Conservation (phyloP, 495 filamentous ascomycete species). For the Bacidia rubella region DNA sequence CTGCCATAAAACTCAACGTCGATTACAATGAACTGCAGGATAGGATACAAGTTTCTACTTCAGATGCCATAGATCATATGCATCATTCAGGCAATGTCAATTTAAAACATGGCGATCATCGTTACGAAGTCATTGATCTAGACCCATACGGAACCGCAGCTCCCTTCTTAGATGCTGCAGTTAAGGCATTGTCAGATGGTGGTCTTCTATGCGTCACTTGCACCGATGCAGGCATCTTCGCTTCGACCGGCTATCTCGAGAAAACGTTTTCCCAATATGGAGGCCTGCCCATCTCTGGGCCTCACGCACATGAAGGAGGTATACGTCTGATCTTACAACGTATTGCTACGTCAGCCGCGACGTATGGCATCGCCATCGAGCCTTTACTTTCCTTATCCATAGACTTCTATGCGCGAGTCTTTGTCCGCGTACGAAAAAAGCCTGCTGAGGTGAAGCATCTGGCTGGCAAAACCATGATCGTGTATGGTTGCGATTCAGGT, state of each 20-base stretch:
- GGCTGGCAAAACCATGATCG: slow-evolving; percentile 79
- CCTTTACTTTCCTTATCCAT: slow-evolving; percentile 85
- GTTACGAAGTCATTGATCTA: slow-evolving; percentile 89
- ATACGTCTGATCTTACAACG: slow-evolving; percentile 71
- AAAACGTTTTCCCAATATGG: slow-evolving; percentile 89
- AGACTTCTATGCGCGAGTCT: slow-evolving; percentile 88
- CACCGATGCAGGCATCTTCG: slow-evolving; percentile 89
- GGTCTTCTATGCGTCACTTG: slow-evolving; percentile 92
- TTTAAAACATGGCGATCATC: slow-evolving; percentile 15
- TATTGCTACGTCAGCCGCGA: slow-evolving; percentile 62
- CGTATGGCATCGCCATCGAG: slow-evolving; percentile 83
- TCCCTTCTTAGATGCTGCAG: slow-evolving; percentile 79
- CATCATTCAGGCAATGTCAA: slow-evolving; percentile 32
- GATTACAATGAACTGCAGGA: slow-evolving; percentile 60
- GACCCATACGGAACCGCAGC: slow-evolving; percentile 91
- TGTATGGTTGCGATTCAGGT: slow-evolving; percentile 79
- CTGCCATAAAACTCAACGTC: slow-evolving; percentile 70
- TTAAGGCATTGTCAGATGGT: slow-evolving; percentile 71
- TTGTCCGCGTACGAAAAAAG: slow-evolving; percentile 67
- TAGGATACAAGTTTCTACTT: slow-evolving; percentile 57
- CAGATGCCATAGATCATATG: slow-evolving; percentile 86
- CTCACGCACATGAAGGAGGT: slow-evolving; percentile 78
- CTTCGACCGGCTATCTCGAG: slow-evolving; percentile 82
- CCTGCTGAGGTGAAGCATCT: slow-evolving; percentile 78
- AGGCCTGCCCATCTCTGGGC: slow-evolving; percentile 69